A percentile compares a stretch with the other conserved stretches of the same genome.
Conservation (phyloP, 257 asterid species). For the Datura wrightii region DNA sequence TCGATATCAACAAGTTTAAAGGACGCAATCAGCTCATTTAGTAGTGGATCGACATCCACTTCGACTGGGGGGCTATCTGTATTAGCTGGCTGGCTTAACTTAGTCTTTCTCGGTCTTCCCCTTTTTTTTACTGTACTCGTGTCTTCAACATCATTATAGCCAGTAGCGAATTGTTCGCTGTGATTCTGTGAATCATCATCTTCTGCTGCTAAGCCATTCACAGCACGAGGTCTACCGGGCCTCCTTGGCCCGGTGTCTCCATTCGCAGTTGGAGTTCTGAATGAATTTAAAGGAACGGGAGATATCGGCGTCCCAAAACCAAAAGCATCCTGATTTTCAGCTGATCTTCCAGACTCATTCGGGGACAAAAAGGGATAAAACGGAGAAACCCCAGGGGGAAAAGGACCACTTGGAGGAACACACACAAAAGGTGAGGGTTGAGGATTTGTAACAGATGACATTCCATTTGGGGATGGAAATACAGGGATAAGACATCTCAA, state of each 20-base stretch:
- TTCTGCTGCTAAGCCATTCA: constrained; percentile 46
- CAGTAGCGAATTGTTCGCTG: constrained; percentile 39
- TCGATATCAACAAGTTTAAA: constrained; percentile 64
- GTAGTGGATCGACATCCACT: constrained; percentile 54
- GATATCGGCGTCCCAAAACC: constrained; percentile 49
- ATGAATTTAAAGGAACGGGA: constrained; percentile 74
- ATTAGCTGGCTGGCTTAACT: constrained; percentile 37
- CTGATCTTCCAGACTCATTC: constrained; percentile 36
- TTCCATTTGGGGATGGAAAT: constrained; percentile 68
- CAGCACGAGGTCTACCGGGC: constrained; percentile 38
- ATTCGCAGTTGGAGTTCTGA: constrained; percentile 69
- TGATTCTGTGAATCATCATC: constrained; percentile 65
- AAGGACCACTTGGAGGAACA: constrained; percentile 92
- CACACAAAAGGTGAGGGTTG: constrained; percentile 87
- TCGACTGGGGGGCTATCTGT: constrained; percentile 38
- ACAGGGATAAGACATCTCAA: constrained; percentile 77
- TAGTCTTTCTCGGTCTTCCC: constrained; percentile 49
- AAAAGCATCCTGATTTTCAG: constrained; percentile 41
- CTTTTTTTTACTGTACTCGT: constrained; percentile 55
- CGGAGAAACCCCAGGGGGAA: constrained; percentile 88
- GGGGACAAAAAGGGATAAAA: constrained; percentile 73
- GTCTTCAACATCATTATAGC: constrained; percentile 52
- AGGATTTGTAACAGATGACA: constrained; percentile 54
- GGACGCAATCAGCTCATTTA: constrained; percentile 48
- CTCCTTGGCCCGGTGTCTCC: constrained; percentile 54